A percentile compares a stretch with the other conserved stretches of the same genome.
Evolutionary conservation across 2,329 filamentous ascomycete genomes (phyloP).

Genomic region (Fusarium circinatum): DNA sequence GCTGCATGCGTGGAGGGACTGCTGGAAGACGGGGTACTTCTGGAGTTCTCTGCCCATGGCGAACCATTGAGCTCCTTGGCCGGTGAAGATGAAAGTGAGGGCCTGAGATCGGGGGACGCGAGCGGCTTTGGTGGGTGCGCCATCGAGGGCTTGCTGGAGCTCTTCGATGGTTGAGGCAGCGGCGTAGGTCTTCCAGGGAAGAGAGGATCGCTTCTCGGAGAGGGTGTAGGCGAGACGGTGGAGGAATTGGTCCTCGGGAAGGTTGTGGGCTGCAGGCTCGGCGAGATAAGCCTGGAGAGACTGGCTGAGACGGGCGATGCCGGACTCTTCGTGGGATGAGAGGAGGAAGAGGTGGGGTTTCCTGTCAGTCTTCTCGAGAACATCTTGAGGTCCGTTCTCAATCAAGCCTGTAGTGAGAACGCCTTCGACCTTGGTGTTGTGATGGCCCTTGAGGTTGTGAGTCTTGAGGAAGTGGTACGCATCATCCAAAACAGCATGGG

Average conservation of each 20-base stretch:
- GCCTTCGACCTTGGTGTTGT: background rate
- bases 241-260: background rate
- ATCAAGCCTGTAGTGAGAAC: too few relatives aligned
- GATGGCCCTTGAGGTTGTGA: background rate
- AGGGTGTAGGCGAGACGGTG: background rate
- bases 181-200: background rate
- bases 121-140: background rate
- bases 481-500: background rate
- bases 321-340: background rate
- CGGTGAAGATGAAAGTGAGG: background rate
- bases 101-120: background rate
- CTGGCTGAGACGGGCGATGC: background rate
- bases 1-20: background rate
- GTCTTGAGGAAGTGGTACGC: background rate
- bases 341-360: background rate
- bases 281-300: background rate
- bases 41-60: background rate
- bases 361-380: accelerated
- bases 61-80: slow-evolving; percentile 1
- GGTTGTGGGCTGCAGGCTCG: background rate
- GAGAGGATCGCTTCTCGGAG: background rate
- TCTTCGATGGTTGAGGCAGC: background rate
- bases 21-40: background rate
- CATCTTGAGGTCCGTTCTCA: background rate
- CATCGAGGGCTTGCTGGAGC: background rate